Evolutionary conservation across 345 rosid species (phyloP).

Genomic region (Ricinus communis): DNA sequence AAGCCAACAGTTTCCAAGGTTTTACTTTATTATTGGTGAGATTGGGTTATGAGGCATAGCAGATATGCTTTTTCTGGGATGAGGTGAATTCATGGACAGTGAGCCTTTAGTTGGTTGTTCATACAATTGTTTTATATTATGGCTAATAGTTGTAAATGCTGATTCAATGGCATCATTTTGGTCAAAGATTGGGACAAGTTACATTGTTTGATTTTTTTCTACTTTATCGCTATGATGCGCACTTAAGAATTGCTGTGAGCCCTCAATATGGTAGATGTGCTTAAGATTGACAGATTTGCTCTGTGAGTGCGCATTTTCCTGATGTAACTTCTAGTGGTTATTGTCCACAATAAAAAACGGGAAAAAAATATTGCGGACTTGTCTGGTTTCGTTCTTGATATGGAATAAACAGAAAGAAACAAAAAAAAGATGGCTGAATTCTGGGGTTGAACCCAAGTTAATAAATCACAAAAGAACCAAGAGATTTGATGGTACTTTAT

Average conservation of each 20-base stretch:
- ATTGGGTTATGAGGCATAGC: constrained; percentile 1
- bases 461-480: background rate
- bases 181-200: background rate
- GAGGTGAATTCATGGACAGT: constrained; percentile 4
- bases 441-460: background rate
- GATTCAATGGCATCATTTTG: background rate
- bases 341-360: constrained; percentile 7
- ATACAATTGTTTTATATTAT: background rate
- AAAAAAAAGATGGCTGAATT: background rate
- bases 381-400: background rate
- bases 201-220: background rate
- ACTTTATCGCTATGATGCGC: background rate
- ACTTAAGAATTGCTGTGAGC: background rate
- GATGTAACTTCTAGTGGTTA: background rate
- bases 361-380: too few relatives aligned
- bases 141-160: background rate
- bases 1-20: background rate
- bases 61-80: background rate
- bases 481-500: background rate
- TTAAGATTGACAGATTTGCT: background rate
- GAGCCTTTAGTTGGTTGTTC: background rate
- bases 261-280: background rate
- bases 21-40: background rate
- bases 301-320: background rate
- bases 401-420: background rate